Base-by-base conservation (phyloP, 2,329 filamentous ascomycete species). In the Ophiostoma novo-ulmi region DNA sequence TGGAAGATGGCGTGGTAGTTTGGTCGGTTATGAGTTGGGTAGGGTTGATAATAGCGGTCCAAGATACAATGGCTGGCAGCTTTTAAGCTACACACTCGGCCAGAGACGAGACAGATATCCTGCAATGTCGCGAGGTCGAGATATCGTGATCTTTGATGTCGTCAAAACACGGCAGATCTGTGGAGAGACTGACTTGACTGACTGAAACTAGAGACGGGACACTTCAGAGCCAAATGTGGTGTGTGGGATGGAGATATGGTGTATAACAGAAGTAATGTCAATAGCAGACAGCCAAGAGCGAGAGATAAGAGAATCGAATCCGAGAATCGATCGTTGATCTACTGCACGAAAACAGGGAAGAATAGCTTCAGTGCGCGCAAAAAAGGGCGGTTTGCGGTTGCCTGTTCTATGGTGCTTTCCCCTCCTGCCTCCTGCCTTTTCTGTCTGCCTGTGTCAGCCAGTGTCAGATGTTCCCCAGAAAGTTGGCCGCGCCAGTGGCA, bases 401-500 rank as follows among this genome's bases (percentile, higher is more conserved):
- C 52, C 52, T 58, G 52, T 58, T 58, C 39, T 44, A 5, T 44
- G 11, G 14, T 13, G 11, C 39, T 44, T 10, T 44, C 39, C 39
- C 39, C 39, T 44, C 39, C 39, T 31, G 3, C 31, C 31, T 31
- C 3, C 31, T 31, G 31, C 31, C 31, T 31, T 31, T 2, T 31
- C 31, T 31, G 31, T 31, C 31, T 3, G 31, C 31, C 52, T 58
- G 52, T 58, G 52, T 58, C 52, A 58, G 31, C 31, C 52, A 31
- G 52, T 58, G 52, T 58, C 52, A 58, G 52, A 58, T 38, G 20
- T 31, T 26, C 36, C 64, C 66, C 44, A 38, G 26, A 36, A 48
- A 35, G 22, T 65, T 65, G 63, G 63, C n/a, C n/a, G n/a, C 38
- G 63, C 63, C 63, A 55, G 48, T 55, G 48, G 48, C 48, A 22